These are phyloP conservation scores for Kurtzmaniella cleridarum DNA, from an alignment of 805 yeast genomes.

Conservation along the genomic window DNA sequence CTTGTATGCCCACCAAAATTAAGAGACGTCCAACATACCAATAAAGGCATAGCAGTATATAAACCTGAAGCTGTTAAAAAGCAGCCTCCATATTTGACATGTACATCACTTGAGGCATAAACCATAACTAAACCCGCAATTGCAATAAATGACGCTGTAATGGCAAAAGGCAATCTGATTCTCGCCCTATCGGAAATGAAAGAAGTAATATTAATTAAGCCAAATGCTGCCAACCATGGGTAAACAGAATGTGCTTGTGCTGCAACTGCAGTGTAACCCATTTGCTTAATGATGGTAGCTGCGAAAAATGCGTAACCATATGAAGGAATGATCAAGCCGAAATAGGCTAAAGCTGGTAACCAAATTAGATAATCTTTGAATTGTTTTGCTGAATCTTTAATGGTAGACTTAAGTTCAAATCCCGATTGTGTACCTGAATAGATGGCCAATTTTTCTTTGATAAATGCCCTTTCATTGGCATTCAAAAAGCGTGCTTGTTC, in stretches of 20 bases:
- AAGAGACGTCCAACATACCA: conserved; percentile 62
- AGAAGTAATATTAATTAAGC: conserved; percentile 58
- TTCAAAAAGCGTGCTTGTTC: conserved; percentile 55
- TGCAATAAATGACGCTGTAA: conserved; percentile 43
- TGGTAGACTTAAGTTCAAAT: conserved; percentile 41
- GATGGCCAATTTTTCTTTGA: conserved; percentile 54
- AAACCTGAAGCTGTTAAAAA: conserved; percentile 56
- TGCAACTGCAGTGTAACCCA: conserved; percentile 63
- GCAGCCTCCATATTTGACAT: conserved; percentile 54
- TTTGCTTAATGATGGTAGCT: conserved; percentile 54
- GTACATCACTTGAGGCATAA: conserved; percentile 32
- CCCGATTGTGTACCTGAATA: conserved; percentile 43
- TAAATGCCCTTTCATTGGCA: conserved; percentile 45
- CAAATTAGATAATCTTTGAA: conserved; percentile 59
- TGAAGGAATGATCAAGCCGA: conserved; percentile 64
- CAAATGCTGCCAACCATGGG: conserved; percentile 80
- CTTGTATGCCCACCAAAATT: conserved; percentile 61
- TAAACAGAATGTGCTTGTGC: conserved; percentile 82
- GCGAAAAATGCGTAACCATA: conserved; percentile 75
- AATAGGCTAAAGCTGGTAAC: conserved; percentile 56
- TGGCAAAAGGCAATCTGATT: conserved; percentile 41
- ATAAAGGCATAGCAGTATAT: conserved; percentile 62
- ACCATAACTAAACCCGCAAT: conserved; percentile 54
- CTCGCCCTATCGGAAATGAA: conserved; percentile 51
- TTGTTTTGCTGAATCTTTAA: conserved; percentile 40